Percentiles rank a stretch among this genome's conserved stretches.
Conservation (phyloP, 1,139 yeast genomes). For the Magnusiomyces tetraspermus region DNA sequence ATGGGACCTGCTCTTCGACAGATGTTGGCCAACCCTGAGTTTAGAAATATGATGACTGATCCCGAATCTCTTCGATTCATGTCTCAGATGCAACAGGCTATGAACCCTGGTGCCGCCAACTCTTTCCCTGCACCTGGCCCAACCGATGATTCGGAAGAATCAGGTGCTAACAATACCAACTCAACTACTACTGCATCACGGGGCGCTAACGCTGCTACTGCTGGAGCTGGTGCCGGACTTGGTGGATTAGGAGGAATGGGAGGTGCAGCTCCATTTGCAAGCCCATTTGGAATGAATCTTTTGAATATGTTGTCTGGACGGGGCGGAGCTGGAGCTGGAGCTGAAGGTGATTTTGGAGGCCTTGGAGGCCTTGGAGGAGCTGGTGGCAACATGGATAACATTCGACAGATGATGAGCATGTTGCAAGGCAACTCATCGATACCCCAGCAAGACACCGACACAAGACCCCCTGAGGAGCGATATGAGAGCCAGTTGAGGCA, state of each 20-base stretch:
- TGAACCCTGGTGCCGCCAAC: constrained; percentile 12
- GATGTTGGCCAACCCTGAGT: constrained; percentile 73
- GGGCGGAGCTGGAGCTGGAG: constrained; percentile 15
- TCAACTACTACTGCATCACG: constrained; percentile 16
- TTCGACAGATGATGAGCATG: not conserved
- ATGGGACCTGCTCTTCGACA: constrained; percentile 88
- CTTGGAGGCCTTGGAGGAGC: not conserved
- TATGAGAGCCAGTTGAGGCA: constrained; percentile 86
- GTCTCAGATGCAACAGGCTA: constrained; percentile 51
- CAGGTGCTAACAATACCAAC: constrained; percentile 16
- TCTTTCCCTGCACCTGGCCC: constrained; percentile 50
- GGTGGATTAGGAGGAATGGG: not conserved
- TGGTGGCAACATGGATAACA: not conserved
- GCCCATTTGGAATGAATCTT: constrained; percentile 24
- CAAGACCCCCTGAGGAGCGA: constrained; percentile 91
- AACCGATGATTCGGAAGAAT: constrained; percentile 16
- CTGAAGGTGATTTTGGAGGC: constrained; percentile 17
- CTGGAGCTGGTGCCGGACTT: constrained; percentile 15
- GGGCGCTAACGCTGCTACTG: constrained; percentile 14
- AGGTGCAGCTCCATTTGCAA: constrained; percentile 18
- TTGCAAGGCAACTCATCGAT: not conserved
- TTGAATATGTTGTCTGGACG: constrained; percentile 21
- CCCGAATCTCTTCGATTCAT: constrained; percentile 55
- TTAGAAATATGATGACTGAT: constrained; percentile 62
- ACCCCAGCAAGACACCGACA: constrained; percentile 43